Conservation (phyloP, 208 protist genomes). For the Borovskyia barvae region DNA sequence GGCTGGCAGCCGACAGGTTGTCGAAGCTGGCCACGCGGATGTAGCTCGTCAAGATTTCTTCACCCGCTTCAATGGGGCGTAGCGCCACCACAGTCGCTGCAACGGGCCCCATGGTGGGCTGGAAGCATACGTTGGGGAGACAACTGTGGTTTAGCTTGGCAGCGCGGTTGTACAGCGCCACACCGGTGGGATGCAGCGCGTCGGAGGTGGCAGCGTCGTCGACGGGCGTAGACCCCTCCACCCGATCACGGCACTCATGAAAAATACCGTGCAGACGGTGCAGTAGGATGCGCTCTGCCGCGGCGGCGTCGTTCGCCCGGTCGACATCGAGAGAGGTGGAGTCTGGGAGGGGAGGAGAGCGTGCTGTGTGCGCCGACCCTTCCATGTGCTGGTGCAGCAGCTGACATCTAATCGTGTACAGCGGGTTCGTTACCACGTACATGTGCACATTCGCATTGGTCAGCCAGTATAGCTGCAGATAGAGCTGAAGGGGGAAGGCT, state of each 20-base stretch:
- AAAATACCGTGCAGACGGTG: no score
- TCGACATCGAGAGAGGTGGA: no score
- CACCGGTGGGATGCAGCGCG: constrained; percentile 24
- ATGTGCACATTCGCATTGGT: constrained; percentile 54
- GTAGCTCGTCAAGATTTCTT: constrained; percentile 50
- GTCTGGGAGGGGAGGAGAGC: no score
- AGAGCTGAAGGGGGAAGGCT: constrained; percentile 39
- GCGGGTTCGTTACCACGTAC: constrained; percentile 40
- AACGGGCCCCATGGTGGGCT: constrained; percentile 30
- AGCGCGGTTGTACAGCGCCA: constrained; percentile 41
- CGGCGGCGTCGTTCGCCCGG: no score
- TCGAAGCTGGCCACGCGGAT: constrained; percentile 29
- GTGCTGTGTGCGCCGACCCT: no score
- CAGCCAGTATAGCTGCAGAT: constrained; percentile 45
- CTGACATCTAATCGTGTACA: constrained; percentile 40
- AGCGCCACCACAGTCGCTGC: constrained; percentile 35
- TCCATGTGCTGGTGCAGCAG: no score
- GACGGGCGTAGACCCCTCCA: no score
- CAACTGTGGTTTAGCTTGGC: constrained; percentile 69
- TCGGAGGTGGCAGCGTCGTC: background rate
- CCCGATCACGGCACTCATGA: no score
- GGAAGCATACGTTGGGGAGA: constrained; percentile 41
- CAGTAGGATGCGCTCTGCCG: no score
- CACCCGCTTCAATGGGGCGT: constrained; percentile 24
- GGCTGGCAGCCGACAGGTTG: background rate